phyloP scores from a whole-genome alignment of 2,329 filamentous ascomycete species.

The Xylariaceae sp. region DNA sequence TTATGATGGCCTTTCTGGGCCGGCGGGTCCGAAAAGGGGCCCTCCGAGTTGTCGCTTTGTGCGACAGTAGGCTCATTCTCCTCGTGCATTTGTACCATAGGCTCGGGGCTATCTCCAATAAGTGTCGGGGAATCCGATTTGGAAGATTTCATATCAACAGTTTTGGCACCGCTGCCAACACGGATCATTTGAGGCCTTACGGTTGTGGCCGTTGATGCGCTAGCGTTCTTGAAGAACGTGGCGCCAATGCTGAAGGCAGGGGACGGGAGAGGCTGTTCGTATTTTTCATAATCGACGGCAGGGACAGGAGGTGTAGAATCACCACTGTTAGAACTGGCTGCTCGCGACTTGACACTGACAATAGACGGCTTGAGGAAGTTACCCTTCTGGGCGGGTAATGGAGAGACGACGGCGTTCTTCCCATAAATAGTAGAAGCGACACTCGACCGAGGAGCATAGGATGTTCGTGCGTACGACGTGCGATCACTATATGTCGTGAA shows the following conservation, averaged over 20 bases:
- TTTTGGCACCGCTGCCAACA: slow-evolving; percentile 44
- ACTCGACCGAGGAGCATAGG: slow-evolving; percentile 61
- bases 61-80: background rate
- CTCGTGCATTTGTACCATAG: slow-evolving; percentile 13
- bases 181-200: slow-evolving; percentile 57
- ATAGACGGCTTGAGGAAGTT: slow-evolving; percentile 86
- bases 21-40: slow-evolving; percentile 57
- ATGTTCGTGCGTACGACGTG: slow-evolving; percentile 56
- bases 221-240: slow-evolving; percentile 63
- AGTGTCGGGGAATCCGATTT: slow-evolving; percentile 18
- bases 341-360: slow-evolving; percentile 79
- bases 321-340: slow-evolving; percentile 48
- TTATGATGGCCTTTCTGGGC: slow-evolving; percentile 23
- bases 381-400: slow-evolving; percentile 72
- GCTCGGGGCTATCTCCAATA: slow-evolving; percentile 15
- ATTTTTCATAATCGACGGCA: slow-evolving; percentile 62
- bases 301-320: slow-evolving; percentile 66
- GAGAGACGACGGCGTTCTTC: slow-evolving; percentile 80
- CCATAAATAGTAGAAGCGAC: slow-evolving; percentile 93
- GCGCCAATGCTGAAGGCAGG: slow-evolving; percentile 62
- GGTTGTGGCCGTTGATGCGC: slow-evolving; percentile 51
- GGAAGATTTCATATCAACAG: slow-evolving; percentile 29
- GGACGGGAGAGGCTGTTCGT: slow-evolving; percentile 40
- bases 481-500: slow-evolving; percentile 61
- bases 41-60: slow-evolving; percentile 24